A percentile compares a stretch with the other conserved stretches of the same genome.
Evolutionary conservation across 139 green algal species (phyloP).

Genomic region (Picochlorum sp.): DNA sequence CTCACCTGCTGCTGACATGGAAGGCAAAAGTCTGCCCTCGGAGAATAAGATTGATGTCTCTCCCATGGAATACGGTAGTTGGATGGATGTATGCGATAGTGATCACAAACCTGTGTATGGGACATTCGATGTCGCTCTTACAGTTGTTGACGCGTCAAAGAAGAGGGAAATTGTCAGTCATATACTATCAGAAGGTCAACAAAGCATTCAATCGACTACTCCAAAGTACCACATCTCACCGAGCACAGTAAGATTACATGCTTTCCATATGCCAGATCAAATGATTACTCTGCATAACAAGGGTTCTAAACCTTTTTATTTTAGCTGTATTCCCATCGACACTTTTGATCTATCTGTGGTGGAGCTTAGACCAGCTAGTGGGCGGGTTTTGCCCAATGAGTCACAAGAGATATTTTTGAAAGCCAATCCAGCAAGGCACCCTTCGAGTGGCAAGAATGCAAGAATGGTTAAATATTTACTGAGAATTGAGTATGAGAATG

Average conservation of each 20-base stretch:
- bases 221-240: slow-evolving; percentile 3
- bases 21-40: no score
- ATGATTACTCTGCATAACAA: slow-evolving; percentile 18
- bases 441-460: not conserved
- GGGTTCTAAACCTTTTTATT: slow-evolving; percentile 1
- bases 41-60: slow-evolving; percentile 3
- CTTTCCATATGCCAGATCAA: slow-evolving; percentile 1
- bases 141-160: slow-evolving; percentile 21
- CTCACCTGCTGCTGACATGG: no score
- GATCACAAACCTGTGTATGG: slow-evolving; percentile 84
- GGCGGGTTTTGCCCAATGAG: not conserved
- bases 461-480: no score
- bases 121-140: slow-evolving; percentile 14
- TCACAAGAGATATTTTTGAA: not conserved
- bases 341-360: not conserved
- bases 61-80: slow-evolving; percentile 40
- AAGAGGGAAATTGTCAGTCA: slow-evolving; percentile 12
- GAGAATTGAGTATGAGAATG: no score
- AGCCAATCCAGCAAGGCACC: not conserved
- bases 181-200: not conserved
- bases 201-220: not conserved
- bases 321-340: not conserved
- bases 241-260: slow-evolving; percentile 2
- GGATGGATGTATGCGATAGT: slow-evolving; percentile 64
- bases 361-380: not conserved